Conservation (phyloP, 192 early-diverging fungal species). For the Funneliformis mosseae region DNA sequence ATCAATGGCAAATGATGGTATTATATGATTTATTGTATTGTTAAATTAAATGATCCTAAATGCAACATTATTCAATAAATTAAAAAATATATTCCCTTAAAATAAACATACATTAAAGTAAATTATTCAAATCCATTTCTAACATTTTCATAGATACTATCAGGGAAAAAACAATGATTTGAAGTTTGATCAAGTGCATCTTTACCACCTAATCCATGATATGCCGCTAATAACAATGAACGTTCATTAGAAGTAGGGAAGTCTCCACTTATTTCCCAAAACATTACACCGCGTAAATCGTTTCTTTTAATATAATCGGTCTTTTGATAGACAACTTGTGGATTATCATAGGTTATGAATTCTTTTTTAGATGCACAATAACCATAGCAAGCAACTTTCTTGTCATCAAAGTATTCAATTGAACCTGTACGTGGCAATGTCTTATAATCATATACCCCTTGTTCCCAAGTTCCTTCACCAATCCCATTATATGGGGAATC, state of each 20-base stretch:
- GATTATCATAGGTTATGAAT: conserved; percentile 83
- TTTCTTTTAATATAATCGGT: conserved; percentile 60
- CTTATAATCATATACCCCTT: conserved; percentile 92
- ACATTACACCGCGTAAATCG: conserved; percentile 72
- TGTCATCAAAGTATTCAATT: conserved; percentile 74
- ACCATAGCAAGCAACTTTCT: conserved; percentile 77
- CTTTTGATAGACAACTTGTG: conserved; percentile 66
- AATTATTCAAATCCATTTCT: conserved; percentile 39
- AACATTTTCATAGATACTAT: conserved; percentile 55
- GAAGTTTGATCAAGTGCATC: conserved; percentile 37
- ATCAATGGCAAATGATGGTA: too few species aligned
- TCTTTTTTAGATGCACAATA: conserved; percentile 71
- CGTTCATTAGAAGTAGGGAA: conserved; percentile 42
- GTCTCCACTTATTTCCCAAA: conserved; percentile 76
- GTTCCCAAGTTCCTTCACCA: conserved; percentile 85
- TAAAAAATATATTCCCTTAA: too few species aligned
- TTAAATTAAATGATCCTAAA: too few species aligned
- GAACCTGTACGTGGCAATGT: conserved; percentile 66
- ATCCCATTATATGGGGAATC: conserved; percentile 67
- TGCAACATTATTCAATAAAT: too few species aligned
- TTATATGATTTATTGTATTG: too few species aligned
- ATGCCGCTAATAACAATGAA: conserved; percentile 43
- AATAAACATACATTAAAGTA: too few species aligned
- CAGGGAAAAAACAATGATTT: conserved; percentile 53
- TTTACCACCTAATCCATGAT: conserved; percentile 23